Evolutionary conservation across 2,329 filamentous ascomycete species (phyloP), one percentile per base, ranked within the genome.

Genomic region (Chaetomium olivaceum): DNA sequence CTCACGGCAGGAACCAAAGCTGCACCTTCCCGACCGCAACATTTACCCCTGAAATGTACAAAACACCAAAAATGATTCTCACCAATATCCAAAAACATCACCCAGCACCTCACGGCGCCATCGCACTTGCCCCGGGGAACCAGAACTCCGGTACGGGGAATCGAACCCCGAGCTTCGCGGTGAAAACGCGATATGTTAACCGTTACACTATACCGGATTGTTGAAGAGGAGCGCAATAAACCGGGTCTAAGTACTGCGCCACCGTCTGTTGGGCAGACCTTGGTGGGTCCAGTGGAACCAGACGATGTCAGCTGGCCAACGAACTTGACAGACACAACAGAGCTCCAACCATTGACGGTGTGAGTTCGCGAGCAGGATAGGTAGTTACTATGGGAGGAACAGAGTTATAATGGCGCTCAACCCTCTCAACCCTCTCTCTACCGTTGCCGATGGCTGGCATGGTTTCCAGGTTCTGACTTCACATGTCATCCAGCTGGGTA

Each of bases 181-280:
- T 71, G 70, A 71, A 71, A 71, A 70, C 70, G 70, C 69, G 68
- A 71, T 70, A 71, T 71, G 70, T 69, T 71, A 67, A 69, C 70
- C 70, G 68, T 70, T 71, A 71, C 70, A 71, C 70, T 70, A 71
- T 71, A 71, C 50, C 66, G 68, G 67, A 70, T 69, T 69, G 54
- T 52, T 64, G 55, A n/a, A 43, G 27, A 31, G 4, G 1, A 21
- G 6, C 27, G 0, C 5, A 1, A 16, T 25, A 56, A 64, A 58
- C 48, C 5, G n/a, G 8, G 4, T 6, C 19, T 11, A 52, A 39
- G 48, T 21, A 46, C n/a, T 23, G 21, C n/a, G 46, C n/a, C 46
- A 48, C 46, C 19, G 7, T n/a, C 9, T n/a, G 4, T 11, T 48
- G 39, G 46, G 8, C 46, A 23, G n/a, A 8, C 9, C 7, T 21